Evolutionary conservation across 805 yeast genomes (phyloP).

Genomic region (Pichia californica): DNA sequence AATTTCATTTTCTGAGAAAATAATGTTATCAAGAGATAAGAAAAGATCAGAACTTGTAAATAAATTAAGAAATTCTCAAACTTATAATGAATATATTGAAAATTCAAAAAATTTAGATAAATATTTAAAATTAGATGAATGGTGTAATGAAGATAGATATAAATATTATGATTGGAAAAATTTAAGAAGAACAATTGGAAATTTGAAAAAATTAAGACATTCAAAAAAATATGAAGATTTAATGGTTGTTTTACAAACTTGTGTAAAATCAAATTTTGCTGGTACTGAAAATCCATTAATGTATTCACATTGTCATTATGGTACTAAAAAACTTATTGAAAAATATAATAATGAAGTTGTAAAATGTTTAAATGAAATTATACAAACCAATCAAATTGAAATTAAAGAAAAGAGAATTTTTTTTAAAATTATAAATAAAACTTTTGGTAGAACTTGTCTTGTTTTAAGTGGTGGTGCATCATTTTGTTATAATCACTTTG

Average conservation of each 20-base stretch:
- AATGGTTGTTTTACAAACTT: slow-evolving; percentile 52
- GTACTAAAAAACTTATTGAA: slow-evolving; percentile 58
- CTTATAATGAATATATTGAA: slow-evolving; percentile 55
- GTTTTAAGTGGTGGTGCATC: slow-evolving; percentile 78
- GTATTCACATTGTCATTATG: slow-evolving; percentile 70
- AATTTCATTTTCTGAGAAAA: slow-evolving; percentile 57
- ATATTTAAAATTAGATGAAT: slow-evolving; percentile 50
- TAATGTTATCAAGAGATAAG: slow-evolving; percentile 53
- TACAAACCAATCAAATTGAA: slow-evolving; percentile 33
- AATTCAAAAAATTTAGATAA: slow-evolving; percentile 55
- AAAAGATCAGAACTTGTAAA: slow-evolving; percentile 43
- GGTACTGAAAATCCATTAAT: slow-evolving; percentile 68
- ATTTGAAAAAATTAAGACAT: slow-evolving; percentile 33
- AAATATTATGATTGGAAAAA: slow-evolving; percentile 66
- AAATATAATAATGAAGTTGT: slow-evolving; percentile 49
- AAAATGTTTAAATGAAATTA: slow-evolving; percentile 38
- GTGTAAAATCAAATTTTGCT: slow-evolving; percentile 68
- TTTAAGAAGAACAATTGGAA: slow-evolving; percentile 39
- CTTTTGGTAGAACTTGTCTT: slow-evolving; percentile 66
- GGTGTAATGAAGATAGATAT: slow-evolving; percentile 57
- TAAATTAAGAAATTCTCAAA: slow-evolving; percentile 40
- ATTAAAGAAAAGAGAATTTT: slow-evolving; percentile 40
- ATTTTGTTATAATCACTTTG: slow-evolving; percentile 72
- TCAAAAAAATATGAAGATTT: slow-evolving; percentile 37
- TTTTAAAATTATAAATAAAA: slow-evolving; percentile 52